phyloP scores from a whole-genome alignment of 2,329 filamentous ascomycete species.

The Pseudogymnoascus sp. region DNA sequence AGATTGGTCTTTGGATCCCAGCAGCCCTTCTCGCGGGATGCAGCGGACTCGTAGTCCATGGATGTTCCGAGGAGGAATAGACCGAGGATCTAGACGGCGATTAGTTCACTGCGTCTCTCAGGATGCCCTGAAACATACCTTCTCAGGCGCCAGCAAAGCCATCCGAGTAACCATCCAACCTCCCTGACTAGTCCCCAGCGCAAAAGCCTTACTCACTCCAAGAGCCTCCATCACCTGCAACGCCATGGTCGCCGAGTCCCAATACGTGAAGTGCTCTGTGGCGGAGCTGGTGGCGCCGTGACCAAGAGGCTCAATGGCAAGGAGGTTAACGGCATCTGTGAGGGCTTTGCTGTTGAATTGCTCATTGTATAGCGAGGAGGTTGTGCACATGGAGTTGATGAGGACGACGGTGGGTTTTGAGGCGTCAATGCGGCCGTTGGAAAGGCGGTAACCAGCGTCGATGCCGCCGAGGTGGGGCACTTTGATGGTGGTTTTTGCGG shows the following conservation, averaged over 20 bases:
- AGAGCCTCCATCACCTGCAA: slow-evolving; percentile 47
- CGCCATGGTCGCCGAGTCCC: slow-evolving; percentile 46
- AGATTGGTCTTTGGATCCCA: slow-evolving; percentile 41
- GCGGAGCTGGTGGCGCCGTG: slow-evolving; percentile 37
- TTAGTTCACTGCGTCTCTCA: not conserved
- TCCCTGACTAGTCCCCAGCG: slow-evolving; percentile 44
- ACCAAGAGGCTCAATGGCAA: slow-evolving; percentile 45
- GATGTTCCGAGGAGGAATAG: slow-evolving; percentile 42
- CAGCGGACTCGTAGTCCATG: slow-evolving; percentile 44
- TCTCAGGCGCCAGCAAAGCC: slow-evolving; percentile 42
- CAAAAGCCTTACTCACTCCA: slow-evolving; percentile 39
- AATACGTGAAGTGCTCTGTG: slow-evolving; percentile 44
- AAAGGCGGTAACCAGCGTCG: slow-evolving; percentile 35
- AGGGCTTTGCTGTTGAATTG: slow-evolving; percentile 37
- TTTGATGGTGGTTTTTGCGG: slow-evolving; percentile 33
- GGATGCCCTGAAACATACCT: slow-evolving; percentile 26
- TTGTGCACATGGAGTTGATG: slow-evolving; percentile 45
- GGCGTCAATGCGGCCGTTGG: slow-evolving; percentile 35
- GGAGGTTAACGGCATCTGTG: slow-evolving; percentile 37
- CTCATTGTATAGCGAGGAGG: slow-evolving; percentile 36
- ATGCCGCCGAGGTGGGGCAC: slow-evolving; percentile 43
- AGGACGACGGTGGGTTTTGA: slow-evolving; percentile 44
- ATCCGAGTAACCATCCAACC: slow-evolving; percentile 44
- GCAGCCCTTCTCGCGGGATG: slow-evolving; percentile 38
- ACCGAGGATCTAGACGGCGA: slow-evolving; percentile 35